Percentiles rank a stretch among this genome's conserved stretches.
These are phyloP conservation scores for Ascoidea asiatica DNA, from an alignment of 805 yeast genomes.

Conservation along the genomic window DNA sequence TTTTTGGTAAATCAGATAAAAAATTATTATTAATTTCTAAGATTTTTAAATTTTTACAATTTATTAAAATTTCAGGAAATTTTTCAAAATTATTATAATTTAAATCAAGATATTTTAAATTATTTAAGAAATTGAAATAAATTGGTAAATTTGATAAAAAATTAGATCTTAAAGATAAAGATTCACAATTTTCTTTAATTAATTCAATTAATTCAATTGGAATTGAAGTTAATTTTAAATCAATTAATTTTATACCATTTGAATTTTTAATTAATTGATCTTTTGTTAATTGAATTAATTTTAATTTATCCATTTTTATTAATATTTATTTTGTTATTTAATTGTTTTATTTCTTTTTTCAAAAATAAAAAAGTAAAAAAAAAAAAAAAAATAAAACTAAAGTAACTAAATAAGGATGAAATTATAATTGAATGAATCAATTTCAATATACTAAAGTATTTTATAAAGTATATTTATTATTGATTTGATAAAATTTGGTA, in stretches of 20 bases:
- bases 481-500: too few species aligned
- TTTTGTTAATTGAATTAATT: neutral
- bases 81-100: neutral
- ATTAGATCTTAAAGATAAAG: neutral
- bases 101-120: neutral
- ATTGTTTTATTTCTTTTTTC: too few species aligned
- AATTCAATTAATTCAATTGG: neutral
- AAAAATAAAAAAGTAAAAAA: too few species aligned
- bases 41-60: neutral
- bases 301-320: neutral
- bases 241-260: neutral
- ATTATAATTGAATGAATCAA: too few species aligned
- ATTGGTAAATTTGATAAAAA: neutral
- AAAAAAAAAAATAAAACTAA: too few species aligned
- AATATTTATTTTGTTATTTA: too few species aligned
- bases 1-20: conserved; percentile 44
- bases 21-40: conserved; percentile 48
- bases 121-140: neutral
- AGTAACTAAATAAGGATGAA: too few species aligned
- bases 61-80: neutral
- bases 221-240: neutral
- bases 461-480: too few species aligned
- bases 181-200: neutral
- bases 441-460: too few species aligned
- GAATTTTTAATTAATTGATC: neutral